A percentile compares a stretch with the other conserved stretches of the same genome.
Conservation (phyloP, 1,284 basidiomycete genomes). For the Leccinum idahoense region DNA sequence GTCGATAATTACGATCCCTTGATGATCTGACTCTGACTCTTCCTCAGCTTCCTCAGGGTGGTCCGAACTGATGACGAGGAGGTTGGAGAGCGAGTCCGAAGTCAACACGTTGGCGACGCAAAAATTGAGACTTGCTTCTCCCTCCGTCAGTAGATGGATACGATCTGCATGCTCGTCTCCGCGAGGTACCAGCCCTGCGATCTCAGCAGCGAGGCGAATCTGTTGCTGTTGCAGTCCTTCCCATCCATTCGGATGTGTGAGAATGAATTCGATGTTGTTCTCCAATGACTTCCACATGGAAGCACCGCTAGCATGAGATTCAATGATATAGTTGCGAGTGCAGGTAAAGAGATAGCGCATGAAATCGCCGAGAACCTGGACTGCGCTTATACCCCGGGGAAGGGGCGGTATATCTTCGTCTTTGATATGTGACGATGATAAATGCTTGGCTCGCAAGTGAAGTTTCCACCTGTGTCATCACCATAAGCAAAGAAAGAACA, state of each 20-base stretch:
- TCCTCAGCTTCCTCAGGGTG: conserved; percentile 12
- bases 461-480: conserved; percentile 49
- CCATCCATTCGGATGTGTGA: conserved; percentile 44
- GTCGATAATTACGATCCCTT: conserved; percentile 48
- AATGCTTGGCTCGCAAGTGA: conserved; percentile 39
- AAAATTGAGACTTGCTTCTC: conserved; percentile 45
- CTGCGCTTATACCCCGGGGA: conserved; percentile 38
- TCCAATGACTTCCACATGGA: conserved; percentile 34
- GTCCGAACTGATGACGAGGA: conserved; percentile 11
- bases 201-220: conserved; percentile 32
- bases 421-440: conserved; percentile 22
- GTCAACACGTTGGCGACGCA: conserved; percentile 35
- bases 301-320: conserved; percentile 40
- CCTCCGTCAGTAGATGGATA: conserved; percentile 44
- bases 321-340: conserved; percentile 40
- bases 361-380: conserved; percentile 49
- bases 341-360: conserved; percentile 44
- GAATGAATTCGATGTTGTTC: conserved; percentile 31
- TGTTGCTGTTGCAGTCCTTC: conserved; percentile 36
- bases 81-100: conserved; percentile 19
- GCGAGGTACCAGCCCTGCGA: conserved; percentile 28
- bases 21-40: conserved; percentile 17
- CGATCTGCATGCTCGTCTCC: conserved; percentile 23
- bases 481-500: not conserved
- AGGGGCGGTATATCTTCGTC: conserved; percentile 37